A percentile compares a stretch with the other conserved stretches of the same genome.
phyloP scores from a whole-genome alignment of 2,329 filamentous ascomycete species.

The Sporothrix inflata region DNA sequence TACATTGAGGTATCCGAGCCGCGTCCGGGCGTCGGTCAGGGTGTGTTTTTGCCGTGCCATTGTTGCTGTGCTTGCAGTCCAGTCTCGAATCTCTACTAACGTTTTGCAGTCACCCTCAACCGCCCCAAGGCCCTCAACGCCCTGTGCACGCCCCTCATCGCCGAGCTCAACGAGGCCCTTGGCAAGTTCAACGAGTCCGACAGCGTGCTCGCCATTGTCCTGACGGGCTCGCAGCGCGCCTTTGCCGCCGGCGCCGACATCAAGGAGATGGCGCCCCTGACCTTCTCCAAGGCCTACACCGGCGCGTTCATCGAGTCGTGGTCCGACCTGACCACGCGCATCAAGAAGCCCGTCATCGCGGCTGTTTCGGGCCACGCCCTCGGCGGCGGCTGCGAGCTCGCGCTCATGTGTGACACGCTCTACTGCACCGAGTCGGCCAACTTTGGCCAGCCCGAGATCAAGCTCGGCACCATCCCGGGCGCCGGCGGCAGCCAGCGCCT shows the following conservation, averaged over 20 bases:
- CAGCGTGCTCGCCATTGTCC: constrained; percentile 73
- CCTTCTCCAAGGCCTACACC: constrained; percentile 85
- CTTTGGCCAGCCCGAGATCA: constrained; percentile 97
- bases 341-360: constrained; percentile 93
- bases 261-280: constrained; percentile 96
- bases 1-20: constrained; percentile 81
- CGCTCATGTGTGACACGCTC: constrained; percentile 95
- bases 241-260: constrained; percentile 98
- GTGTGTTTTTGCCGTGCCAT: constrained; percentile 54
- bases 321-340: constrained; percentile 78
- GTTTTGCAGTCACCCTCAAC: constrained; percentile 77
- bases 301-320: constrained; percentile 93
- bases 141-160: constrained; percentile 85
- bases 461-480: constrained; percentile 88
- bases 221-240: constrained; percentile 87
- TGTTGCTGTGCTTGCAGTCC: background rate
- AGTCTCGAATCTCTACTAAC: background rate
- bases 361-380: constrained; percentile 94
- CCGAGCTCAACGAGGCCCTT: constrained; percentile 82
- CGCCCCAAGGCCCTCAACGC: constrained; percentile 96
- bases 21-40: constrained; percentile 85
- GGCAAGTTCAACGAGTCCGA: constrained; percentile 69
- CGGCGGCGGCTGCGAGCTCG: constrained; percentile 93
- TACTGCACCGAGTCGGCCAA: constrained; percentile 81
- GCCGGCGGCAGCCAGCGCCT: constrained; percentile 89